Percentiles rank a stretch among this genome's conserved stretches.
Conservation (phyloP, 495 filamentous ascomycete genomes). For the Cercophora scortea region DNA sequence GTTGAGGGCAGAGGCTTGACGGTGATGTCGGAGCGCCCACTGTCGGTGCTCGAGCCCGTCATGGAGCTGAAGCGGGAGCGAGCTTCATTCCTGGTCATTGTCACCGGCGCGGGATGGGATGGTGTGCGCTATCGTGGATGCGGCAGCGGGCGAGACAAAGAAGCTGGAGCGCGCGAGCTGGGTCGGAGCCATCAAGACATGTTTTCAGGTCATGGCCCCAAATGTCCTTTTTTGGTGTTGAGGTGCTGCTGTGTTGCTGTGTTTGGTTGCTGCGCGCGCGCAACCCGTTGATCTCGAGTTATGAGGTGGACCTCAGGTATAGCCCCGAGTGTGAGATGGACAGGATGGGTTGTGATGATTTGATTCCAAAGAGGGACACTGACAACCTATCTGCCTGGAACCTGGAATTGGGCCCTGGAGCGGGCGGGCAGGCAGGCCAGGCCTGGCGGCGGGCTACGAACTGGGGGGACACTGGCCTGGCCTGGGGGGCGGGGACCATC, state of each 20-base stretch:
- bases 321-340: no score
- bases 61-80: slow-evolving; percentile 51
- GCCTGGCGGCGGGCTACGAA: no score
- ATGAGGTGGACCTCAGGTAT: no score
- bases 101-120: slow-evolving; percentile 19
- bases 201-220: slow-evolving; percentile 20
- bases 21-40: slow-evolving; percentile 52
- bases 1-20: slow-evolving; percentile 40
- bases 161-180: slow-evolving; percentile 4
- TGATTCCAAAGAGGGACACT: no score
- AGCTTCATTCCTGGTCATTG: slow-evolving; percentile 54
- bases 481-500: no score
- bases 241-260: no score
- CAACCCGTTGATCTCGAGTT: background rate
- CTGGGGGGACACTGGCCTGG: no score
- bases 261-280: background rate
- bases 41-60: slow-evolving; percentile 54
- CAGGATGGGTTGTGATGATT: no score
- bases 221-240: background rate
- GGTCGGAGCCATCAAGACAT: slow-evolving; percentile 12
- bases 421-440: no score
- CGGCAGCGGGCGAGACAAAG: slow-evolving; percentile 17
- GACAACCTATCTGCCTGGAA: no score
- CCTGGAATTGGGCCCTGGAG: no score
- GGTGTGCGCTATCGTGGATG: background rate